Conservation (phyloP, 306 rosid species). For the Boehmeria nivea region DNA sequence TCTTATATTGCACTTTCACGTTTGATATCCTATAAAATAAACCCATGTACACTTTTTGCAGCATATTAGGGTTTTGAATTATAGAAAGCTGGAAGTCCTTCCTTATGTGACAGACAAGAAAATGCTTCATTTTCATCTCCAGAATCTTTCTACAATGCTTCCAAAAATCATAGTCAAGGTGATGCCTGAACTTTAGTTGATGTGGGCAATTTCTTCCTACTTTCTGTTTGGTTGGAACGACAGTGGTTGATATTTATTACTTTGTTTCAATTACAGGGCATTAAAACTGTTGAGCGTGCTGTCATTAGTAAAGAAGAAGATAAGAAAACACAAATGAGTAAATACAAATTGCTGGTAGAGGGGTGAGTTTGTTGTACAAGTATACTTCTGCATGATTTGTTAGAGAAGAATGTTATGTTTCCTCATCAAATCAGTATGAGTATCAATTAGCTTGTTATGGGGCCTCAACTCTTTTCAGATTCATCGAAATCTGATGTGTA, state of each 20-base stretch:
- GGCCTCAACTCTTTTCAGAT: not conserved
- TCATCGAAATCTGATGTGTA: not conserved
- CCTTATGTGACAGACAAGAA: constrained; percentile 53
- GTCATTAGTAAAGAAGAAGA: constrained; percentile 52
- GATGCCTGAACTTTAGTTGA: constrained; percentile 17
- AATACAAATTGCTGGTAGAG: constrained; percentile 67
- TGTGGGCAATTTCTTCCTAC: constrained; percentile 8
- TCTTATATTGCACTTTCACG: constrained; percentile 7
- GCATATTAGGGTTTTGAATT: constrained; percentile 65
- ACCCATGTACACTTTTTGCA: constrained; percentile 36
- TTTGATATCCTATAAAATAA: constrained; percentile 11
- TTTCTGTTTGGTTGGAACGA: constrained; percentile 10
- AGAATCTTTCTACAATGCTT: constrained; percentile 58
- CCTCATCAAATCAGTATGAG: no score
- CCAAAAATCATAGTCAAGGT: constrained; percentile 77
- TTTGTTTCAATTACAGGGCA: constrained; percentile 54
- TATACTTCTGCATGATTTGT: no score
- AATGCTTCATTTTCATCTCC: constrained; percentile 66
- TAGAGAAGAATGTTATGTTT: no score
- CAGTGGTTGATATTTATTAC: constrained; percentile 2
- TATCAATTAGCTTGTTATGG: no score
- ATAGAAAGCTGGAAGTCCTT: constrained; percentile 52
- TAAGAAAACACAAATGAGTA: constrained; percentile 31
- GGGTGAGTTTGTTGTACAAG: constrained; percentile 58
- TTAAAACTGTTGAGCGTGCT: constrained; percentile 68